These are phyloP conservation scores for Hypoxylon intermedium DNA, from an alignment of 495 filamentous ascomycete genomes.

Conservation along the genomic window DNA sequence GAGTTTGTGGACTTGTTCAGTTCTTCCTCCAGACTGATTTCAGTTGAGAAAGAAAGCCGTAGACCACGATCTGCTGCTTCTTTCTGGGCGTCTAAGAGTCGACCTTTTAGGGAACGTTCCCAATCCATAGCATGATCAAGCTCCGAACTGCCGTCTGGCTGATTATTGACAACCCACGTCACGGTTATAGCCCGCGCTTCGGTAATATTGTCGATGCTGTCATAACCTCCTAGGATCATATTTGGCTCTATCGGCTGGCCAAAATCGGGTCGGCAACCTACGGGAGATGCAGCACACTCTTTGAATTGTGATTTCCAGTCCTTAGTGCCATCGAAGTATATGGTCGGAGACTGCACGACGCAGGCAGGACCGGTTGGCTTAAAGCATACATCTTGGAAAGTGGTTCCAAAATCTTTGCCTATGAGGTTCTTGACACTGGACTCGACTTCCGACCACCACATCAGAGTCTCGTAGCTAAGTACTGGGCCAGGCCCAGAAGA, in stretches of 20 bases:
- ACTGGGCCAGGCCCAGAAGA: conserved; percentile 71
- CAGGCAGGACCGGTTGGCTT: conserved; percentile 90
- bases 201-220: conserved; percentile 68
- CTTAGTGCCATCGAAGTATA: conserved; percentile 73
- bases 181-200: conserved; percentile 80
- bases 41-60: conserved; percentile 90
- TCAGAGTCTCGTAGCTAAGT: conserved; percentile 82
- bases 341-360: conserved; percentile 87
- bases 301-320: conserved; percentile 74
- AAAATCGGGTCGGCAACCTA: conserved; percentile 85
- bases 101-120: conserved; percentile 76
- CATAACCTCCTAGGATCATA: conserved; percentile 84
- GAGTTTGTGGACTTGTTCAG: conserved; percentile 97
- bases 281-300: conserved; percentile 77
- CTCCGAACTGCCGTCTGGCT: conserved; percentile 71
- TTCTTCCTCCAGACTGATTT: conserved; percentile 91
- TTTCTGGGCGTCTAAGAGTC: conserved; percentile 74
- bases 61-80: conserved; percentile 81
- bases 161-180: conserved; percentile 97
- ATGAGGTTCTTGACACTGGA: conserved; percentile 71
- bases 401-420: conserved; percentile 66
- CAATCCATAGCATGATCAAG: conserved; percentile 82
- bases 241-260: conserved; percentile 82
- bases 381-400: conserved; percentile 86
- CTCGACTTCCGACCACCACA: conserved; percentile 96